Percentiles rank a stretch among this genome's conserved stretches.
phyloP scores from a whole-genome alignment of 768 basidiomycete species.

The Tephrocybe sp. region DNA sequence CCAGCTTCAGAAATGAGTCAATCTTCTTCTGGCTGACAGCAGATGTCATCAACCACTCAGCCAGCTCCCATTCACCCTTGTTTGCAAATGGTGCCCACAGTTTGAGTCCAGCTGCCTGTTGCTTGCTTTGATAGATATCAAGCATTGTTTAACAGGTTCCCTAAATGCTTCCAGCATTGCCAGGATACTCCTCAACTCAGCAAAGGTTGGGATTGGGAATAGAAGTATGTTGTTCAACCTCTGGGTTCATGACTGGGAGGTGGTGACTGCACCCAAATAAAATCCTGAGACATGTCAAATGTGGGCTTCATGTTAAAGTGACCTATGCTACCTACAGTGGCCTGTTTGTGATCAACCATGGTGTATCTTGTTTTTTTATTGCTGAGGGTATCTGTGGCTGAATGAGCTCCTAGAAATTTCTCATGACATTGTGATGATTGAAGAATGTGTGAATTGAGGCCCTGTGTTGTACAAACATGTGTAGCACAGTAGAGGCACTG shows the following conservation, averaged over 20 bases:
- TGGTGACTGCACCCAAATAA: background rate
- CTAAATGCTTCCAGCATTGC: background rate
- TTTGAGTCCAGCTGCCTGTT: background rate
- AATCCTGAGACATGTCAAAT: no score
- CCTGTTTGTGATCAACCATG: no score
- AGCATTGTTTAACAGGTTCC: conserved; percentile 1
- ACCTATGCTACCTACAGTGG: no score
- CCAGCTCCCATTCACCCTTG: conserved; percentile 3
- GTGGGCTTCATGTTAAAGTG: background rate
- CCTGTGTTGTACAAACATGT: background rate
- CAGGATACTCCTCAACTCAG: conserved; percentile 6
- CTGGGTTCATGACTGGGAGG: background rate
- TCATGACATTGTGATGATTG: background rate
- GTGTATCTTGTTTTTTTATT: no score
- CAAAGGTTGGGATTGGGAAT: background rate
- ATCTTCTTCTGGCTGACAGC: conserved; percentile 9
- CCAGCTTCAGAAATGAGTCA: conserved; percentile 6
- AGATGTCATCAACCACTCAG: conserved; percentile 11
- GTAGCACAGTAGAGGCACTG: background rate
- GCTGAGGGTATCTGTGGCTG: background rate
- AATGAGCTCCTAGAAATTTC: background rate
- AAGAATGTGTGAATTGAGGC: background rate
- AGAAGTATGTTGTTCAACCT: no score
- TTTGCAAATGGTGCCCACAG: conserved; percentile 3
- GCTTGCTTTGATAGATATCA: background rate